Percentiles rank a stretch among this genome's conserved stretches.
Conservation (phyloP, 805 yeast genomes). For the Candida peoriensis region DNA sequence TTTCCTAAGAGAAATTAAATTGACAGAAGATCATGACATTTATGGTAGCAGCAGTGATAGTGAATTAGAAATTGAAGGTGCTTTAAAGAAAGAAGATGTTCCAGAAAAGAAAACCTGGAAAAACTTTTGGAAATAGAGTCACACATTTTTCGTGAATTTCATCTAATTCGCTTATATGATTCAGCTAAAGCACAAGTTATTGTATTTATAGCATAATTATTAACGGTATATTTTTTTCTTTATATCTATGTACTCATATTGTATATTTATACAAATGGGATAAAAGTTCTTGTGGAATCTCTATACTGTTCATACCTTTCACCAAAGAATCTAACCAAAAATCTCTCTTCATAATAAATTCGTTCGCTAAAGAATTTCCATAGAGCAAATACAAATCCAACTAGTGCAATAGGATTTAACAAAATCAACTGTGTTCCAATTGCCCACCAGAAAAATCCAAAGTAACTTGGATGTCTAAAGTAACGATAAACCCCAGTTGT, state of each 20-base stretch:
- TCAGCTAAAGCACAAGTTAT: too few species aligned
- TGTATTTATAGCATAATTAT: too few species aligned
- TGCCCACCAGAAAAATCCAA: conserved; percentile 93
- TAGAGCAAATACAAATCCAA: conserved; percentile 51
- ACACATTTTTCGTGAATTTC: too few species aligned
- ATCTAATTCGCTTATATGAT: too few species aligned
- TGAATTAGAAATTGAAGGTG: background rate
- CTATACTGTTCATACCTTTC: conserved; percentile 53
- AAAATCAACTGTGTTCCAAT: conserved; percentile 74
- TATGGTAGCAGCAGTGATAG: conserved; percentile 15
- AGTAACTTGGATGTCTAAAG: conserved; percentile 84
- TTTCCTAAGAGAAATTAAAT: conserved; percentile 23
- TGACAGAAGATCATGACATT: conserved; percentile 20
- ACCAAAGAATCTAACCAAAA: conserved; percentile 66
- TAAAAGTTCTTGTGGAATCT: conserved; percentile 44
- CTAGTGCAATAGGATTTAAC: conserved; percentile 56
- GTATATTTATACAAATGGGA: conserved; percentile 77
- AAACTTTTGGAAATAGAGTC: background rate
- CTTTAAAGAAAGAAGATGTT: background rate
- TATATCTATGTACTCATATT: too few species aligned
- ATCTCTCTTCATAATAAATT: conserved; percentile 66
- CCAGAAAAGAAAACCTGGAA: background rate
- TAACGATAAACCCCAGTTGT: conserved; percentile 65
- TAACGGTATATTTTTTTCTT: too few species aligned
- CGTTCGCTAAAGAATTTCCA: conserved; percentile 66